phyloP scores from a whole-genome alignment of 2,329 filamentous ascomycete species.

The Aspergillus fumigatus region DNA sequence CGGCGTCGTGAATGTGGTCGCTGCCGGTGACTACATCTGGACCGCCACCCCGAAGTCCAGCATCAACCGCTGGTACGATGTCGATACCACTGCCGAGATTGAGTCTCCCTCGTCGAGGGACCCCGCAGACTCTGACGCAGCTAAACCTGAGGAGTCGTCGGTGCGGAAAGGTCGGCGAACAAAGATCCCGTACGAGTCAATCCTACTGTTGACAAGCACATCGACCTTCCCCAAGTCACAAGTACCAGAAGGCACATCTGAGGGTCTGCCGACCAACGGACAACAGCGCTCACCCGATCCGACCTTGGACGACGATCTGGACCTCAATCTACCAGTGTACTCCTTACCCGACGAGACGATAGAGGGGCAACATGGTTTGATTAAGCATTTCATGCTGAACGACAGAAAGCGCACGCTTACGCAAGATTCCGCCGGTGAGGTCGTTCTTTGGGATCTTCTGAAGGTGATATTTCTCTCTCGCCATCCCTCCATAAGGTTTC shows the following conservation, averaged over 20 bases:
- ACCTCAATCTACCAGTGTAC: slow-evolving; percentile 59
- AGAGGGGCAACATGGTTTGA: slow-evolving; percentile 89
- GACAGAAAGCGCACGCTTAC: slow-evolving; percentile 86
- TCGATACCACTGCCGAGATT: slow-evolving; percentile 72
- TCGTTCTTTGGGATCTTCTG: slow-evolving; percentile 90
- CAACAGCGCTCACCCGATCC: slow-evolving; percentile 55
- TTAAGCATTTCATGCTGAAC: slow-evolving; percentile 89
- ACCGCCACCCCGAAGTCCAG: slow-evolving; percentile 85
- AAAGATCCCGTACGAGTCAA: slow-evolving; percentile 70
- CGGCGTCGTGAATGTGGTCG: slow-evolving; percentile 55
- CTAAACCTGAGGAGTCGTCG: slow-evolving; percentile 10
- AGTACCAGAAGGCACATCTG: slow-evolving; percentile 53
- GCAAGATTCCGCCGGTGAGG: slow-evolving; percentile 89
- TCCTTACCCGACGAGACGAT: slow-evolving; percentile 73
- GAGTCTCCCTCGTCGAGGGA: slow-evolving; percentile 41
- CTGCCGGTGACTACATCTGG: slow-evolving; percentile 75
- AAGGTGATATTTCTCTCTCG: slow-evolving; percentile 54
- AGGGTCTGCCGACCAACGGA: slow-evolving; percentile 45
- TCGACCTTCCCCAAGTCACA: slow-evolving; percentile 64
- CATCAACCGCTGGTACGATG: slow-evolving; percentile 85
- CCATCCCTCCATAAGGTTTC: slow-evolving; percentile 35
- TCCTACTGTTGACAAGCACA: slow-evolving; percentile 79
- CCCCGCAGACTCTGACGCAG: slow-evolving; percentile 40
- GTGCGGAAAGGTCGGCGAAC: slow-evolving; percentile 30
- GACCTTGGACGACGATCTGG: slow-evolving; percentile 47